Evolutionary conservation across 371 early-diverging fungal genomes (phyloP), one percentile per base, ranked within the genome.

Genomic region (Dichotomocladium elegans): DNA sequence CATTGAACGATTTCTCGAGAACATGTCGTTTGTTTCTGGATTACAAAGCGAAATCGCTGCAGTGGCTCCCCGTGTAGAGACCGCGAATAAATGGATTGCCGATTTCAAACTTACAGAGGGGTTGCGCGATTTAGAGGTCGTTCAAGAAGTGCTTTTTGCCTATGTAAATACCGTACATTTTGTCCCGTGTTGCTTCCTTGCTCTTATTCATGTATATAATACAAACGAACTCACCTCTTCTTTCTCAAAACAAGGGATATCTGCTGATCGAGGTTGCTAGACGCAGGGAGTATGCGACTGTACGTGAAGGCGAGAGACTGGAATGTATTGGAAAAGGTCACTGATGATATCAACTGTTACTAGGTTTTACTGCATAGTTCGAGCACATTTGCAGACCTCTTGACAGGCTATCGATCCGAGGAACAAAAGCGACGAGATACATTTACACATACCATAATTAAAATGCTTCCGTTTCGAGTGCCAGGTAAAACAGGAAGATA

Each of bases 191-290:
- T 33, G 34, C n/a, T n/a, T n/a, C n/a, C n/a, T n/a, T n/a, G n/a
- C n/a, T n/a, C n/a, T n/a, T n/a, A n/a, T n/a, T n/a, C n/a, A n/a
- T n/a, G n/a, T n/a, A n/a, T n/a, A n/a, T n/a, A n/a, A n/a, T n/a
- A n/a, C 4, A 42, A 26, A 17, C 6, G 25, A 34, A 24, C 40
- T 40, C 30, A 31, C 10, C 9, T 42, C 22, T 22, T 0, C 30
- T 15, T 55, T 14, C 11, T n/a, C n/a, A n/a, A n/a, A n/a, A n/a
- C n/a, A n/a, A 30, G 84, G 88, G 83, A n/a, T 82, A 81, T 12
- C 45, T 80, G 4, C 60, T 89, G 30, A 82, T 87, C 26, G 91
- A 91, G 57, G 66, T 87, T 42, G 87, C 88, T 1, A 77, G 91
- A 51, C 63, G 91, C 29, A 79, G 76, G 31, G 89, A 87, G 61